Evolutionary conservation across 2,329 filamentous ascomycete genomes (phyloP).

Genomic region (Volutella citrinella): DNA sequence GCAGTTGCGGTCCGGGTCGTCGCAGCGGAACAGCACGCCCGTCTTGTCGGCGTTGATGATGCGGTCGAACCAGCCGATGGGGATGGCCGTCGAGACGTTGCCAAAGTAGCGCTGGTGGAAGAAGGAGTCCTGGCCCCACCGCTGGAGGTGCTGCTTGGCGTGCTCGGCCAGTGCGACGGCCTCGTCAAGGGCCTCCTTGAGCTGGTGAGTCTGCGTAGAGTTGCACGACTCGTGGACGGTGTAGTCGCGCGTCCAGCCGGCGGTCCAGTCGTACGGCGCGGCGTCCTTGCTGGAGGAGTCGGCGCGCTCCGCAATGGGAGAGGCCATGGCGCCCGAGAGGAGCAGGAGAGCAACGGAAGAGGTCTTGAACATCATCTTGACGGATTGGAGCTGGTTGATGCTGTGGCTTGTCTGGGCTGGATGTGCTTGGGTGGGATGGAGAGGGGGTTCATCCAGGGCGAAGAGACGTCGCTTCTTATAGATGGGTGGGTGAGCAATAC

Average conservation of each 20-base stretch:
- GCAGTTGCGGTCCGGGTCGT: conserved; percentile 67
- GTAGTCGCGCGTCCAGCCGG: conserved; percentile 32
- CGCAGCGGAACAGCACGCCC: conserved; percentile 62
- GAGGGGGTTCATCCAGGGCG: no score
- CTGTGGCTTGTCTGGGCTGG: no score
- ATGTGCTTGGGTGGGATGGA: no score
- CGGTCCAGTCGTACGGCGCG: conserved; percentile 30
- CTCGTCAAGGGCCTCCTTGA: conserved; percentile 56
- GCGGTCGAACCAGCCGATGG: conserved; percentile 61
- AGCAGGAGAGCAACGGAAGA: conserved; percentile 21
- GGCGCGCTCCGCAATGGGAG: conserved; percentile 25
- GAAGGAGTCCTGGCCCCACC: conserved; percentile 53
- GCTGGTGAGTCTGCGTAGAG: conserved; percentile 53
- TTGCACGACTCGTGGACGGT: conserved; percentile 67
- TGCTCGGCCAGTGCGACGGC: conserved; percentile 55
- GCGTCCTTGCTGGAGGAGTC: conserved; percentile 19
- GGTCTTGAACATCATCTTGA: conserved; percentile 27
- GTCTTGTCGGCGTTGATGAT: conserved; percentile 56
- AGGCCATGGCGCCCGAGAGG: conserved; percentile 24
- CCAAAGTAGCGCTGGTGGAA: conserved; percentile 68
- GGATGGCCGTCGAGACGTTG: conserved; percentile 51
- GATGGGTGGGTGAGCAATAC: no score
- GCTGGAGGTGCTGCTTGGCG: conserved; percentile 60
- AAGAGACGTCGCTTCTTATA: no score
- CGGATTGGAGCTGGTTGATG: no score